Conservation (phyloP, 2,329 filamentous ascomycete genomes). For the Claviceps monticola region DNA sequence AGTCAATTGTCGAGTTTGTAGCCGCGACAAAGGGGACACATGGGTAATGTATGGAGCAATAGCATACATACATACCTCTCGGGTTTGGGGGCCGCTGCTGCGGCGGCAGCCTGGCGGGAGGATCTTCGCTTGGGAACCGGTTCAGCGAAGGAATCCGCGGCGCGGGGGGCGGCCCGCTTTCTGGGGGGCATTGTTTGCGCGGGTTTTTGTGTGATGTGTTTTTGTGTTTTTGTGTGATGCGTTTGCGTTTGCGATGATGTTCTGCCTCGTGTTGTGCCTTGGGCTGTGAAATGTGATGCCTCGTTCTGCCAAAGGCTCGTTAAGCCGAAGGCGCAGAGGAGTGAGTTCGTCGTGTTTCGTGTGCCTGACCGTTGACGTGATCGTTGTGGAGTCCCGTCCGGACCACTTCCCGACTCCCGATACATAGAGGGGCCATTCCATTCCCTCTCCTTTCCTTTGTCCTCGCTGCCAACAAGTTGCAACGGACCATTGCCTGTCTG, state of each 20-base stretch:
- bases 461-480: too few relatives aligned
- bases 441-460: too few relatives aligned
- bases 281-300: too few relatives aligned
- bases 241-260: neutral
- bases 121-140: conserved; percentile 15
- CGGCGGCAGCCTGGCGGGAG: conserved; percentile 11
- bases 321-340: too few relatives aligned
- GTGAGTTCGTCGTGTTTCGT: too few relatives aligned
- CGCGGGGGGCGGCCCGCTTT: conserved; percentile 2
- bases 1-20: neutral
- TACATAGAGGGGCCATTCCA: too few relatives aligned
- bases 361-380: too few relatives aligned
- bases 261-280: neutral
- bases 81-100: neutral
- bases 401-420: too few relatives aligned
- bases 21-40: neutral
- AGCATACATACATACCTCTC: neutral
- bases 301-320: too few relatives aligned
- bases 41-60: too few relatives aligned
- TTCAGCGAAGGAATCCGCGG: conserved; percentile 7
- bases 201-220: neutral
- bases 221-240: neutral
- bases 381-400: too few relatives aligned
- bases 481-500: too few relatives aligned
- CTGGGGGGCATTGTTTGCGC: neutral